These are phyloP conservation scores for Pseudocercospora eumusae DNA, from an alignment of 2,329 filamentous ascomycete genomes.

Conservation along the genomic window DNA sequence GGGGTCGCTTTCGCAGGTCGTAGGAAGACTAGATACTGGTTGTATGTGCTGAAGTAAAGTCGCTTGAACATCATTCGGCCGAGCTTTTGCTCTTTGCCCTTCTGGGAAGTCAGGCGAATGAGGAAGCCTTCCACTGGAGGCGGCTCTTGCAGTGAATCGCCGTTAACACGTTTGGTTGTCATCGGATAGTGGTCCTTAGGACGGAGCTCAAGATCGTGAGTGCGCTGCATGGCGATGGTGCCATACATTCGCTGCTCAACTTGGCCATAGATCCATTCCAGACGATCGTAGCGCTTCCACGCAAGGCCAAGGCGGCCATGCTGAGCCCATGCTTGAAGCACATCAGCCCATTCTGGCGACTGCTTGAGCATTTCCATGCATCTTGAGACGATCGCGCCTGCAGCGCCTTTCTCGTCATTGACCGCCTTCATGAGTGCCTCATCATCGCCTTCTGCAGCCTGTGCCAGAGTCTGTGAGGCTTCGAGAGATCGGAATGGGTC, in stretches of 20 bases:
- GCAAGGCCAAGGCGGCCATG: conserved; percentile 63
- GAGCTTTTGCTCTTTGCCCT: conserved; percentile 58
- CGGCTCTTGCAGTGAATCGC: conserved; percentile 58
- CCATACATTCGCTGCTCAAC: conserved; percentile 71
- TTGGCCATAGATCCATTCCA: conserved; percentile 67
- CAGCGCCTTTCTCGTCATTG: conserved; percentile 57
- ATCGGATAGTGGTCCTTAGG: conserved; percentile 67
- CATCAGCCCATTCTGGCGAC: conserved; percentile 60
- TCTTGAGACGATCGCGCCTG: conserved; percentile 57
- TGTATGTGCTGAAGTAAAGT: conserved; percentile 65
- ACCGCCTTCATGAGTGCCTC: conserved; percentile 49
- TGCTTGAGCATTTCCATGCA: conserved; percentile 62
- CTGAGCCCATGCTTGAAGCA: conserved; percentile 61
- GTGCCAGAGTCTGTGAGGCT: conserved; percentile 44
- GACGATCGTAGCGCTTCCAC: conserved; percentile 68
- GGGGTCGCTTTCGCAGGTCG: conserved; percentile 58
- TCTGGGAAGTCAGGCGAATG: conserved; percentile 64
- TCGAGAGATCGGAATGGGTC: conserved; percentile 61
- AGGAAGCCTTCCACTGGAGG: conserved; percentile 66
- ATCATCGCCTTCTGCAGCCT: conserved; percentile 50
- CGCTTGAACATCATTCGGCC: conserved; percentile 66
- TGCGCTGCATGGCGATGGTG: conserved; percentile 65
- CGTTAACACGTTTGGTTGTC: conserved; percentile 45
- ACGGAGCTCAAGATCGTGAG: conserved; percentile 66
- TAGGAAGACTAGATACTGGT: conserved; percentile 64